Conservation (phyloP, 768 basidiomycete species). For the Coprinopsis sp. region DNA sequence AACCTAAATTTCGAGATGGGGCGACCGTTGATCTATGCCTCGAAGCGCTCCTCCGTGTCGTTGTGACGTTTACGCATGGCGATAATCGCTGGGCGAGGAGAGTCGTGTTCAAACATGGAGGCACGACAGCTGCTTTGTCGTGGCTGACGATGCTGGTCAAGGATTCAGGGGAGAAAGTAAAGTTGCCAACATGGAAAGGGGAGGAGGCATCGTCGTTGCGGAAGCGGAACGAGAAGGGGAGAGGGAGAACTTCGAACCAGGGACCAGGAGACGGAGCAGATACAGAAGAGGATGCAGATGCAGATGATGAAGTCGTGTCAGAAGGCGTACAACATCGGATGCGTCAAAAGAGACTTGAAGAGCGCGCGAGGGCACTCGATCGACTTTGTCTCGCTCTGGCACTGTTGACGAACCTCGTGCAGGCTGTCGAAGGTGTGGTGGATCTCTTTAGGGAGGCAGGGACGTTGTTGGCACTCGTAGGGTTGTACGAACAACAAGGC, state of each 20-base stretch:
- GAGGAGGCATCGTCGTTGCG: constrained; percentile 5
- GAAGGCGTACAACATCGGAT: not conserved
- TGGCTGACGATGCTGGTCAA: constrained; percentile 46
- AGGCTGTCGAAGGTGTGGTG: constrained; percentile 48
- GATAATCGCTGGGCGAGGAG: constrained; percentile 51
- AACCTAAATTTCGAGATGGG: constrained; percentile 9
- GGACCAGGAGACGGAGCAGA: constrained; percentile 3
- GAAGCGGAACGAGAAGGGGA: constrained; percentile 13
- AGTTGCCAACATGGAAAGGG: constrained; percentile 5
- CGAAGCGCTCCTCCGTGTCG: constrained; percentile 56
- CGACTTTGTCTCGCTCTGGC: constrained; percentile 71
- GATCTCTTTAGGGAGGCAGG: constrained; percentile 43
- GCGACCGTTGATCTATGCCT: constrained; percentile 42
- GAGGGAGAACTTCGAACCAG: constrained; percentile 13
- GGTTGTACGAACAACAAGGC: not conserved
- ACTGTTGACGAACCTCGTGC: constrained; percentile 71
- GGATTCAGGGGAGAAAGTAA: constrained; percentile 21
- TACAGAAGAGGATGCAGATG: constrained; percentile 10
- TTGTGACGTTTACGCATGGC: constrained; percentile 68
- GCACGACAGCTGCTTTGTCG: constrained; percentile 36
- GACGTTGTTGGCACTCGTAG: constrained; percentile 27
- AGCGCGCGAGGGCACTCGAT: constrained; percentile 48
- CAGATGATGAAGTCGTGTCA: too few species aligned
- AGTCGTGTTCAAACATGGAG: constrained; percentile 37
- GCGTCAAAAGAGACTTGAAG: constrained; percentile 2